A percentile compares a stretch with the other conserved stretches of the same genome.
Evolutionary conservation across 345 rosid genomes (phyloP).

Genomic region (Rhodomyrtus tomentosa): DNA sequence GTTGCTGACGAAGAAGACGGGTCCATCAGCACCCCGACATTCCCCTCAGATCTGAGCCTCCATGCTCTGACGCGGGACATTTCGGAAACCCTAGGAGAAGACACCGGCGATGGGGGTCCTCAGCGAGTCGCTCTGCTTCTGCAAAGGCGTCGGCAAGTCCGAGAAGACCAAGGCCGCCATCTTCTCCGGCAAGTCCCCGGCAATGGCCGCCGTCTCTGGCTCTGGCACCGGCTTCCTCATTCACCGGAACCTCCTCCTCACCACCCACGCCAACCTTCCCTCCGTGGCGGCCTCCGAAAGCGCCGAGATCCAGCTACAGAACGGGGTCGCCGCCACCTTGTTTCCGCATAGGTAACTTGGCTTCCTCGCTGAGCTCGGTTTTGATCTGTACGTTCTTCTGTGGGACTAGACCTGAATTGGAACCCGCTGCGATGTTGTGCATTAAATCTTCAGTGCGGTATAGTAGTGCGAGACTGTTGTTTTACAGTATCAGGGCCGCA

Average conservation of each 20-base stretch:
- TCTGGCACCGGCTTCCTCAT: slow-evolving; percentile 62
- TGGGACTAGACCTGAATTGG: neutral
- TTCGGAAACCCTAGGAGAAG: neutral
- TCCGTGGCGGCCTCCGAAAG: slow-evolving; percentile 70
- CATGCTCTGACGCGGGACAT: neutral
- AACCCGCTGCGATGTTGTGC: neutral
- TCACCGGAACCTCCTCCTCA: slow-evolving; percentile 79
- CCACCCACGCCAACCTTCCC: slow-evolving; percentile 74
- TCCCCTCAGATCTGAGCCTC: neutral
- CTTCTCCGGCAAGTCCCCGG: slow-evolving; percentile 7
- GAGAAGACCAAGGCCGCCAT: slow-evolving; percentile 76
- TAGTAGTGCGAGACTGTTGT: neutral
- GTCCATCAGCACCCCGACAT: neutral
- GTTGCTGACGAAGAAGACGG: neutral
- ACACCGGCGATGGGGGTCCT: slow-evolving; percentile 45
- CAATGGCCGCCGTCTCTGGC: slow-evolving; percentile 28
- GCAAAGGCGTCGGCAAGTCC: slow-evolving; percentile 79
- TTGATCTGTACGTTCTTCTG: neutral
- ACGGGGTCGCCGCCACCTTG: slow-evolving; percentile 55
- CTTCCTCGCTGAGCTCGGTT: neutral
- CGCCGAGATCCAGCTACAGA: slow-evolving; percentile 70
- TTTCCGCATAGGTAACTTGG: slow-evolving; percentile 61
- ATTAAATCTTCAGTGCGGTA: neutral
- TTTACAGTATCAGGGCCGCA: neutral
- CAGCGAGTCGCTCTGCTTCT: slow-evolving; percentile 78